Evolutionary conservation across 176 grass and related monocot genomes (phyloP).

Genomic region (Coix lacrymajobi): DNA sequence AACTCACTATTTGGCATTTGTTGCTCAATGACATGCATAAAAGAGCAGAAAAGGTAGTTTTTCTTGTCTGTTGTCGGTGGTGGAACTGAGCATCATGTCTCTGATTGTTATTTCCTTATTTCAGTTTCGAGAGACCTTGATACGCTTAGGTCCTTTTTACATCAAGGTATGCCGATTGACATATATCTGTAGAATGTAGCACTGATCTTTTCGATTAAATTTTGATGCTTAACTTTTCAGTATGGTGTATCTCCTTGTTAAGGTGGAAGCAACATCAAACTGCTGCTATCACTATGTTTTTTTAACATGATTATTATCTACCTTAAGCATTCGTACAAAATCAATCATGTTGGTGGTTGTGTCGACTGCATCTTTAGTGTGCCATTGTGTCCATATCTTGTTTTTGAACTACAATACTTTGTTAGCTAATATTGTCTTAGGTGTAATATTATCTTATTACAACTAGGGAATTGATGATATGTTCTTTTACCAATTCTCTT

Average conservation of each 20-base stretch:
- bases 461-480: neutral
- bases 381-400: neutral
- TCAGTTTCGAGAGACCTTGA: constrained; percentile 91
- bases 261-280: neutral
- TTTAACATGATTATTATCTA: neutral
- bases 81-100: constrained; percentile 4
- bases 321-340: neutral
- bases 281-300: neutral
- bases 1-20: constrained; percentile 86
- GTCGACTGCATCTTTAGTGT: neutral
- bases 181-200: neutral
- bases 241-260: neutral
- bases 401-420: constrained; percentile 4
- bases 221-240: neutral
- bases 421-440: neutral
- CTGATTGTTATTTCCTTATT: constrained; percentile 30
- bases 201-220: neutral
- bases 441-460: neutral
- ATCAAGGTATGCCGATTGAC: constrained; percentile 58
- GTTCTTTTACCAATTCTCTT: neutral
- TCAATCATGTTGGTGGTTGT: neutral
- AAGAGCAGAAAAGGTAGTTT: constrained; percentile 71
- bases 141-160: constrained; percentile 87
- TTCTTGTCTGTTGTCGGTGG: constrained; percentile 2
- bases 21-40: constrained; percentile 47